These are phyloP conservation scores for Monosporascus sp. DNA, from an alignment of 2,329 filamentous ascomycete species.

Conservation along the genomic window DNA sequence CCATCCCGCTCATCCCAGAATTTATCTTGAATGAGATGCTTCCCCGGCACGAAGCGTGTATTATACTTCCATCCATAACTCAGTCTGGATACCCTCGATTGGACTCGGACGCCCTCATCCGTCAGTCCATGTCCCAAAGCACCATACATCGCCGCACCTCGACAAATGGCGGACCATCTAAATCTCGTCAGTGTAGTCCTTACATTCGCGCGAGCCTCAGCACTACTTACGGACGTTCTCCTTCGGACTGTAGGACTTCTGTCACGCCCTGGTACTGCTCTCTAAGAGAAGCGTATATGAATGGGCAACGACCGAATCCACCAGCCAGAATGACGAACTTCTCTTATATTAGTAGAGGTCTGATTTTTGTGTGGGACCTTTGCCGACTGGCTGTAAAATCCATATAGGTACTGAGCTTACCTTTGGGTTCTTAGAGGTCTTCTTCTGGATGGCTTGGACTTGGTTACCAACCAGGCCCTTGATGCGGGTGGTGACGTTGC, in stretches of 20 bases:
- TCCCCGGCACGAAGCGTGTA: background rate
- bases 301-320: background rate
- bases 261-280: background rate
- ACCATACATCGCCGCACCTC: background rate
- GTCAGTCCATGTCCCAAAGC: background rate
- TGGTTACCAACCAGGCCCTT: slow-evolving; percentile 20
- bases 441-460: slow-evolving; percentile 7
- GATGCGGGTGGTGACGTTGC: slow-evolving; percentile 15
- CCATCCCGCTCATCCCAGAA: background rate
- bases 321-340: background rate
- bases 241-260: background rate
- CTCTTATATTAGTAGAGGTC: background rate
- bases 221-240: background rate
- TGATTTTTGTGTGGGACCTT: background rate
- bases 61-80: background rate
- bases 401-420: slow-evolving; percentile 9
- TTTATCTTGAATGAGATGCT: background rate
- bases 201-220: background rate
- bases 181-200: background rate
- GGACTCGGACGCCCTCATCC: background rate
- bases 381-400: no score
- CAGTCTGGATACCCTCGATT: background rate
- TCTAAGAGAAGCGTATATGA: background rate
- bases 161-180: background rate
- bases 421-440: slow-evolving; percentile 16